Percentiles rank a stretch among this genome's conserved stretches.
Conservation (phyloP, 1,284 basidiomycete genomes). For the Rhodotorula sp. region DNA sequence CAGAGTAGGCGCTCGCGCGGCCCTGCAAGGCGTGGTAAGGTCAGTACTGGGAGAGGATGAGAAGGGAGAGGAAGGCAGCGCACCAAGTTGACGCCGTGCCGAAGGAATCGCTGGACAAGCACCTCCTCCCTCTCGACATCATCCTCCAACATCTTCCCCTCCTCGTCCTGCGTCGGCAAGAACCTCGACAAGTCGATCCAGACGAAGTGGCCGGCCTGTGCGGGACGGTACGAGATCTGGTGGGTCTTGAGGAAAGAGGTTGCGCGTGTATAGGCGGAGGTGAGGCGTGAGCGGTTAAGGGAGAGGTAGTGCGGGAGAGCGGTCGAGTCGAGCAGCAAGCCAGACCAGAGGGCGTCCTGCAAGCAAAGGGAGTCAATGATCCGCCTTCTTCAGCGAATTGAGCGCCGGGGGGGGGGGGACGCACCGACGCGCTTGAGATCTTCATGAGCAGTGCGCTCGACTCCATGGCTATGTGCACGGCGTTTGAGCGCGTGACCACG, state of each 20-base stretch:
- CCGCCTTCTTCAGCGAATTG: not conserved
- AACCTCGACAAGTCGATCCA: conserved; percentile 28
- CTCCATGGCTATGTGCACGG: conserved; percentile 42
- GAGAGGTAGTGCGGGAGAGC: conserved; percentile 21
- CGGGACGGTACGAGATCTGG: conserved; percentile 28
- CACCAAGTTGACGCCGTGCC: conserved; percentile 36
- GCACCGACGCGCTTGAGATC: conserved; percentile 37
- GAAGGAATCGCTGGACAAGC: conserved; percentile 14
- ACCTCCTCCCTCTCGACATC: conserved; percentile 23
- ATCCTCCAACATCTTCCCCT: conserved; percentile 22
- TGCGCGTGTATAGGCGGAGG: conserved; percentile 27
- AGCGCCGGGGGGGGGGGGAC: too few relatives aligned
- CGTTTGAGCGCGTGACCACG: conserved; percentile 51
- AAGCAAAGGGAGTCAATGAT: not conserved
- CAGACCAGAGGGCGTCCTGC: conserved; percentile 37
- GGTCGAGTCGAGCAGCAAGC: conserved; percentile 26
- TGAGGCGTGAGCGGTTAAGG: conserved; percentile 27
- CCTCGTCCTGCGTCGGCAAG: not conserved
- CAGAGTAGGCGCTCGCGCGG: conserved; percentile 36
- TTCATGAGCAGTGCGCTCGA: conserved; percentile 36
- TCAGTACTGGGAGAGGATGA: too few relatives aligned
- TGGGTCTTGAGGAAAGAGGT: conserved; percentile 30
- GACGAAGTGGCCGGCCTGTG: conserved; percentile 38
- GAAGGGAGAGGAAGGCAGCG: not conserved
- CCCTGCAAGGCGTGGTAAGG: conserved; percentile 8